phyloP scores from a whole-genome alignment of 805 yeast species.

The Teunomyces cretensis region DNA sequence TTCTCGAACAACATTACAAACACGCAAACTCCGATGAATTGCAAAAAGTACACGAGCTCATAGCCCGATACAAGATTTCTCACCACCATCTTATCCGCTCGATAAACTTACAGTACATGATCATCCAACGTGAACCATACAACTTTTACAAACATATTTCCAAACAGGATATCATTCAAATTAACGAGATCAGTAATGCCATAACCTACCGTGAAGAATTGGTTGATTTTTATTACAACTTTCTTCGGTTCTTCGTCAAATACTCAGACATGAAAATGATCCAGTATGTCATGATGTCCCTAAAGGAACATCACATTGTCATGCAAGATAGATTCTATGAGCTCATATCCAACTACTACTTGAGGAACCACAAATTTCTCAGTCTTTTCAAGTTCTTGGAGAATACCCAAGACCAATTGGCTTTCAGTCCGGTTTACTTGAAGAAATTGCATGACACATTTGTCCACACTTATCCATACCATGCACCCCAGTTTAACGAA shows the following conservation, averaged over 20 bases:
- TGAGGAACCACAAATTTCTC: conserved; percentile 26
- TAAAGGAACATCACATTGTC: conserved; percentile 10
- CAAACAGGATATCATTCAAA: conserved; percentile 21
- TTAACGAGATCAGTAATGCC: conserved; percentile 17
- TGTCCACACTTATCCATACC: conserved; percentile 33
- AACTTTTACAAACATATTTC: conserved; percentile 24
- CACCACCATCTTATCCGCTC: conserved; percentile 24
- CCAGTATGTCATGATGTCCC: conserved; percentile 25
- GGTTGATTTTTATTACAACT: conserved; percentile 25
- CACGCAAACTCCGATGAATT: conserved; percentile 31
- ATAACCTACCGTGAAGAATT: conserved; percentile 16
- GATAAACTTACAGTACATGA: conserved; percentile 22
- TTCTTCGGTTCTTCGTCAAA: conserved; percentile 28
- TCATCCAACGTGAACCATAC: conserved; percentile 24
- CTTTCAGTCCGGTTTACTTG: conserved; percentile 23
- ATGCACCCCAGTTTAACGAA: conserved; percentile 22
- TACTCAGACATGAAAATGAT: conserved; percentile 28
- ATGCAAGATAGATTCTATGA: conserved; percentile 15
- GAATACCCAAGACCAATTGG: conserved; percentile 14
- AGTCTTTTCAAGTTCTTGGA: conserved; percentile 26
- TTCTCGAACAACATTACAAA: conserved; percentile 28
- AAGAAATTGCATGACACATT: conserved; percentile 29
- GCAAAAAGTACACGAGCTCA: conserved; percentile 16
- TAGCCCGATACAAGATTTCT: conserved; percentile 18
- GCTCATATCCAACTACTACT: conserved; percentile 26